Base-by-base conservation (phyloP, 2,329 filamentous ascomycete genomes). In the Cercospora beticola region DNA sequence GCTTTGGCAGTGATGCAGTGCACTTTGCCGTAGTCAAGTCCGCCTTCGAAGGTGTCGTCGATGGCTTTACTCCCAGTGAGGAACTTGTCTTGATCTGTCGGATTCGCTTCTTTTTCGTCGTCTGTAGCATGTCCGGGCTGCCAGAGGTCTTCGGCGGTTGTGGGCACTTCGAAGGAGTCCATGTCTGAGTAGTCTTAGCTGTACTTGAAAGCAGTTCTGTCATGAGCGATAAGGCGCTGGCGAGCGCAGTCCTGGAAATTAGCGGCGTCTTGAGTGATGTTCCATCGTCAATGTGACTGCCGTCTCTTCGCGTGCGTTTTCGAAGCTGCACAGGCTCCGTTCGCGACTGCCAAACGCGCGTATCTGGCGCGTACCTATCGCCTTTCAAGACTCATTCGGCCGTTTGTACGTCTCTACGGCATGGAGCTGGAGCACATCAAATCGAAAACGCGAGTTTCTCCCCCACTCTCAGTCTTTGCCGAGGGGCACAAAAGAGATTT, bases 31-130 rank as follows among this genome's bases (percentile, higher is more conserved):
- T 74, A 78, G 14, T 76, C 74, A 23, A 83, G 62, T 3, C 80
- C 82, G 2, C 80, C 81, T 0, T 68, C 69, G 3, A 84, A 71
- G 9, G 75, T 77, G 3, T 72, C 72, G 74, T 84, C 80, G 21
- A 83, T 66, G 8, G 65, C 59, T 52, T 71, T 70, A n/a, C 65
- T 43, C 8, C 65, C 63, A n/a, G 64, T 69, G 21, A 9, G 18
- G 1, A 46, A 46, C 14, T 59, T 65, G 12, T 65, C 33, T n/a
- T 21, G 30, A 36, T 2, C 12, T 31, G 43, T n/a, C 14, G 26
- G n/a, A 7, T 18, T 26, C 16, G 36, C 46, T 36, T 57, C 49
- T 0, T 28, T 21, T 59, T 36, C 18, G 7, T 31, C 31, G 56
- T 12, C 56, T 18, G 28, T 59, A n/a, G 28, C 14, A 18, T 30